These are phyloP conservation scores for Crataegus laevigata DNA, from an alignment of 306 rosid species.

Conservation along the genomic window DNA sequence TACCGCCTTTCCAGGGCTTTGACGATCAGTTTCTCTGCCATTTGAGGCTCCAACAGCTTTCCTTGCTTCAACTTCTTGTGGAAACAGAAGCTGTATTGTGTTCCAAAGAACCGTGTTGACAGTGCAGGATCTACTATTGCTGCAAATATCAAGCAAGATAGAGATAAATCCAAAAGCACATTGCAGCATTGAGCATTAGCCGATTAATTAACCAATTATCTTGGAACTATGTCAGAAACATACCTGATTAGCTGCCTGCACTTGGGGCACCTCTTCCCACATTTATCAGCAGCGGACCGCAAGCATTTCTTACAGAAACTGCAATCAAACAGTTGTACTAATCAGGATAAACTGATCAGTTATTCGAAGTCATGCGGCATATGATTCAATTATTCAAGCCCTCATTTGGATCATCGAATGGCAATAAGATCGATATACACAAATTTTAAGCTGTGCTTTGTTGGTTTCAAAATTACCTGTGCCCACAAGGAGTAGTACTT, in stretches of 20 bases:
- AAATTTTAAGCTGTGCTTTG: neutral
- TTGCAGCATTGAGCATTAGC: neutral
- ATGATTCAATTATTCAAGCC: neutral
- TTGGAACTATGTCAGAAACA: neutral
- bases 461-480: slow-evolving; percentile 47
- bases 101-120: slow-evolving; percentile 97
- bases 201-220: neutral
- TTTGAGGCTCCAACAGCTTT: slow-evolving; percentile 43
- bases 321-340: slow-evolving; percentile 1
- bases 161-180: neutral
- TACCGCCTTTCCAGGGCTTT: slow-evolving; percentile 39
- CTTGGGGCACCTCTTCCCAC: slow-evolving; percentile 90
- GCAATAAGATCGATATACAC: neutral
- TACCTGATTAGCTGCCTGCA: slow-evolving; percentile 87
- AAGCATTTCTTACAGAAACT: slow-evolving; percentile 90
- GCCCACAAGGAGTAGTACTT: slow-evolving; percentile 94
- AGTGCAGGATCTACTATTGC: slow-evolving; percentile 81
- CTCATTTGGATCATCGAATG: neutral
- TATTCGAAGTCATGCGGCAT: neutral
- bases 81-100: slow-evolving; percentile 90
- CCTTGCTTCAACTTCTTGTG: slow-evolving; percentile 75
- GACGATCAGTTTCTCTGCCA: slow-evolving; percentile 20
- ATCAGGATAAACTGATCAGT: slow-evolving; percentile 14
- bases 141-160: slow-evolving; percentile 26
- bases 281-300: slow-evolving; percentile 80